phyloP scores from a whole-genome alignment of 768 basidiomycete species.

The Imleria badia region DNA sequence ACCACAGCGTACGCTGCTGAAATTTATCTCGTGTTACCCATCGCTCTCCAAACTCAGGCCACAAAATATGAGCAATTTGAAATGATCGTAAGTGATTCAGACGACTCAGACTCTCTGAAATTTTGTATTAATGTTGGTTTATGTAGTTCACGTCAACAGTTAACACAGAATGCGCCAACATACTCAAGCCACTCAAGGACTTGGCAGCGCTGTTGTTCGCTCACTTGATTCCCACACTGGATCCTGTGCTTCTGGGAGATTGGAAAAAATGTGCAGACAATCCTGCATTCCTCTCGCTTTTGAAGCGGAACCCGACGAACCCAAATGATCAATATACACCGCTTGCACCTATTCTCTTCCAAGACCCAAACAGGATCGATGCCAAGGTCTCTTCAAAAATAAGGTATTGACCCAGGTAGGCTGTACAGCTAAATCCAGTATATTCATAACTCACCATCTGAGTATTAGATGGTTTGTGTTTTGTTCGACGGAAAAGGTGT shows the following conservation, averaged over 20 bases:
- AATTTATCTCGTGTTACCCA: background rate
- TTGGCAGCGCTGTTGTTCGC: background rate
- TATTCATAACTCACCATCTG: background rate
- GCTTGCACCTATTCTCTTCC: background rate
- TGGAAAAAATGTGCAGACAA: background rate
- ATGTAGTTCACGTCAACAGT: background rate
- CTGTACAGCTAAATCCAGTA: background rate
- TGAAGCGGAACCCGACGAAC: background rate
- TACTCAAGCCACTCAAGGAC: background rate
- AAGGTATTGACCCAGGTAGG: background rate
- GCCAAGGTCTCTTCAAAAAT: background rate
- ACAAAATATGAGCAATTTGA: background rate
- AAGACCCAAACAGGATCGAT: background rate
- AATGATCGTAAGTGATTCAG: background rate
- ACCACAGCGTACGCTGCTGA: background rate
- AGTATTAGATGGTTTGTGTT: background rate
- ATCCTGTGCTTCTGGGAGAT: background rate
- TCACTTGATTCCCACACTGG: background rate
- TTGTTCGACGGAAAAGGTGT: background rate
- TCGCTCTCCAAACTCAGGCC: background rate
- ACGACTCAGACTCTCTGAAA: too few relatives aligned
- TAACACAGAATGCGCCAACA: background rate
- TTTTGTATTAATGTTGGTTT: too few relatives aligned
- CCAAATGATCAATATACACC: background rate
- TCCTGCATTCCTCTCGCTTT: background rate